These are phyloP conservation scores for Tardiomyces depauwii DNA, from an alignment of 1,139 yeast genomes.

Conservation along the genomic window DNA sequence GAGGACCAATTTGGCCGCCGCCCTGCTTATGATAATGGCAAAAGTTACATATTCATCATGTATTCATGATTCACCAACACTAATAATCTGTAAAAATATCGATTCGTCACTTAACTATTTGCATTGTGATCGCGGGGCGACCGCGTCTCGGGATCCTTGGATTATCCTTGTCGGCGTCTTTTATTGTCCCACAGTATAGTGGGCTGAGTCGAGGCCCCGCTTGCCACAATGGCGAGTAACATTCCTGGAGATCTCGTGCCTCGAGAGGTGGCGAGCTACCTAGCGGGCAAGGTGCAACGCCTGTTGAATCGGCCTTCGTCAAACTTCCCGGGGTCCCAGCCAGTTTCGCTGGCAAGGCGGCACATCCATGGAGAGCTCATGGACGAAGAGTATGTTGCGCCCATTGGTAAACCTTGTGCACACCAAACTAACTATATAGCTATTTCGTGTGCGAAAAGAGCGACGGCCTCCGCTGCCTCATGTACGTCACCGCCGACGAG, in stretches of 20 bases:
- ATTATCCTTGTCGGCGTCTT: too few relatives aligned
- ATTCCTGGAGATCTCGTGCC: constrained; percentile 79
- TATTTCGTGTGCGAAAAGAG: constrained; percentile 93
- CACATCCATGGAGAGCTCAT: constrained; percentile 57
- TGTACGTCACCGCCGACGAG: constrained; percentile 60
- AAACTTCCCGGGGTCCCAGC: constrained; percentile 82
- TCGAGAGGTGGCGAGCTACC: constrained; percentile 54
- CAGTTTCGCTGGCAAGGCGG: constrained; percentile 73
- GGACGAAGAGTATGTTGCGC: constrained; percentile 33
- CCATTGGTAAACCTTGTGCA: background rate
- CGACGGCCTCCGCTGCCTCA: constrained; percentile 80
- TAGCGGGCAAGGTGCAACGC: constrained; percentile 59
- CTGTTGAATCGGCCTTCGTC: constrained; percentile 37
- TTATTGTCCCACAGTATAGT: too few relatives aligned
- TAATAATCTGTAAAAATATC: too few relatives aligned
- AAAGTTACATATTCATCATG: too few relatives aligned
- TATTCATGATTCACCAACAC: too few relatives aligned
- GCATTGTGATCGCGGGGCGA: too few relatives aligned
- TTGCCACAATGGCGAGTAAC: constrained; percentile 8
- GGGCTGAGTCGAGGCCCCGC: background rate
- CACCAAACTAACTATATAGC: constrained; percentile 5
- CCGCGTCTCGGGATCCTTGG: too few relatives aligned
- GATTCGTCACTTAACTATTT: too few relatives aligned
- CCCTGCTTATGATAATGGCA: too few relatives aligned
- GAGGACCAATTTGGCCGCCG: too few relatives aligned